These are phyloP conservation scores for Malus orientalis DNA, from an alignment of 306 rosid genomes.

Conservation along the genomic window DNA sequence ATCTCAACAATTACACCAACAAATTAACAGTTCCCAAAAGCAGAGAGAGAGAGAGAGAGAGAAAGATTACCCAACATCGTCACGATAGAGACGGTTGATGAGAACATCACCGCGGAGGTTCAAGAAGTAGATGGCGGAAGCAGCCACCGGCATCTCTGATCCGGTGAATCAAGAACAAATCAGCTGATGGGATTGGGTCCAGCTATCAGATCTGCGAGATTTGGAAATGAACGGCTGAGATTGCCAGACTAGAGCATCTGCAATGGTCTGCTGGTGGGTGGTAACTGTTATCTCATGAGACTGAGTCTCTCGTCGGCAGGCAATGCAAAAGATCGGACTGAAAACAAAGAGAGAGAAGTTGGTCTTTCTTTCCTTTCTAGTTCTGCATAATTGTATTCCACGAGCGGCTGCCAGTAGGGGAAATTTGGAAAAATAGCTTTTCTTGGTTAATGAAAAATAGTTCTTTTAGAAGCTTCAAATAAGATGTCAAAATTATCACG, in stretches of 20 bases:
- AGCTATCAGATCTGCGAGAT: constrained; percentile 25
- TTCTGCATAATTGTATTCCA: too few relatives aligned
- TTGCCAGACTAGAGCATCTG: not conserved
- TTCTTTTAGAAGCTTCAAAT: too few relatives aligned
- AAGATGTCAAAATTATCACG: too few relatives aligned
- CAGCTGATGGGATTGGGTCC: not conserved
- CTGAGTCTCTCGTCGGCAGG: not conserved
- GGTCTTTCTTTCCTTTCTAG: too few relatives aligned
- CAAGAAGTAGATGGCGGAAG: constrained; percentile 82
- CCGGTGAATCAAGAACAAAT: constrained; percentile 38
- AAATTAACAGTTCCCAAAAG: not conserved
- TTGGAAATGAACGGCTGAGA: not conserved
- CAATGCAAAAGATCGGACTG: not conserved
- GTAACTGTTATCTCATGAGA: not conserved
- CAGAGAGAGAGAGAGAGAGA: not conserved
- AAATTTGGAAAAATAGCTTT: too few relatives aligned
- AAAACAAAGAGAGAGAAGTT: not conserved
- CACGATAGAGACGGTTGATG: constrained; percentile 94
- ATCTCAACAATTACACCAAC: not conserved
- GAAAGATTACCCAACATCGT: constrained; percentile 74
- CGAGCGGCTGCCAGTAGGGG: too few relatives aligned
- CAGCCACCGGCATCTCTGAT: constrained; percentile 91
- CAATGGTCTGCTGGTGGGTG: not conserved
- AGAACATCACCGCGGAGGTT: constrained; percentile 96
- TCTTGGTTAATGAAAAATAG: too few relatives aligned